Conservation (phyloP, 2,329 filamentous ascomycete species). For the Tolypocladium inflatum region DNA sequence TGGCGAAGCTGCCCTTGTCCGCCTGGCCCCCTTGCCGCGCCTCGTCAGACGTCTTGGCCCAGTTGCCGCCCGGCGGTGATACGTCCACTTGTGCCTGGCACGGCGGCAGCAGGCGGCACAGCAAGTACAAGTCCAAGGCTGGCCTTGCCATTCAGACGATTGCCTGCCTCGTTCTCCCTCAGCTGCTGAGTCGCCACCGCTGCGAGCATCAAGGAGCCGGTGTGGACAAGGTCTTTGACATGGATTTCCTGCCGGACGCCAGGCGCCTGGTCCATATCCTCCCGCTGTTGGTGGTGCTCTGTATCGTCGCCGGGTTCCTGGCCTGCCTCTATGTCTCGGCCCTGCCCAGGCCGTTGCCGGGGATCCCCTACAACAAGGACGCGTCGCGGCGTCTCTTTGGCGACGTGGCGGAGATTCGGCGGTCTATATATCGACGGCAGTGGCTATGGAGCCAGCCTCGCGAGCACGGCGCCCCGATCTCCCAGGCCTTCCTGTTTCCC, state of each 20-base stretch:
- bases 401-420: constrained; percentile 10
- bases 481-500: constrained; percentile 24
- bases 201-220: not conserved
- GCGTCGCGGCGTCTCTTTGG: constrained; percentile 11
- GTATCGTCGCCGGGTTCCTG: not conserved
- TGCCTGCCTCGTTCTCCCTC: not conserved
- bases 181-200: not conserved
- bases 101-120: not conserved
- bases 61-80: not conserved
- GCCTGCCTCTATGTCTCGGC: constrained; percentile 2
- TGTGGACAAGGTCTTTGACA: not conserved
- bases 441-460: constrained; percentile 18
- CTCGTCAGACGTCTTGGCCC: not conserved
- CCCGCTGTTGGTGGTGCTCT: not conserved
- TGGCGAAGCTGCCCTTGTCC: not conserved
- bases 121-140: not conserved
- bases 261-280: not conserved
- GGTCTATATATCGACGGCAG: constrained; percentile 10
- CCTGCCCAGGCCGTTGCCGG: constrained; percentile 13
- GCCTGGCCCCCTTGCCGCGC: not conserved
- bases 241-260: not conserved
- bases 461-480: constrained; percentile 15
- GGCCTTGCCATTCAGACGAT: not conserved
- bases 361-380: constrained; percentile 16
- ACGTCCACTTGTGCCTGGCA: not conserved